Percentiles rank a stretch among this genome's conserved stretches.
Evolutionary conservation across 768 basidiomycete species (phyloP).

Genomic region (Pleurotus ostreatus): DNA sequence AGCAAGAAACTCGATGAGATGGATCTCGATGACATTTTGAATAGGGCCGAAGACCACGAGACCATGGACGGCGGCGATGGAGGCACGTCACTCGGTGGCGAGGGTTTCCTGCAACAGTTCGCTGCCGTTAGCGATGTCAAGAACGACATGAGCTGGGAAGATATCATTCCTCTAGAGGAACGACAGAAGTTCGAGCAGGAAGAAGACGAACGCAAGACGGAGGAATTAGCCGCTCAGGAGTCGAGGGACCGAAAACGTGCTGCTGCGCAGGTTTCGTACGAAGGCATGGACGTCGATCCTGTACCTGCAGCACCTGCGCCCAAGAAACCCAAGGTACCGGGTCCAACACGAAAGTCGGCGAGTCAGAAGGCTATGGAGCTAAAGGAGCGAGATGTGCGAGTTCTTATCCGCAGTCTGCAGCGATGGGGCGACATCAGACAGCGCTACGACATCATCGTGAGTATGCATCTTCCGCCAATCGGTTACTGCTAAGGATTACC

Average conservation of each 20-base stretch:
- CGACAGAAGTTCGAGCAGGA: slow-evolving; percentile 82
- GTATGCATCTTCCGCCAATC: slow-evolving; percentile 26
- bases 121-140: slow-evolving; percentile 97
- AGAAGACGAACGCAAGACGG: slow-evolving; percentile 68
- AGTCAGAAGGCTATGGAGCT: slow-evolving; percentile 95
- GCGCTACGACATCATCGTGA: slow-evolving; percentile 90
- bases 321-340: slow-evolving; percentile 73
- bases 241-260: slow-evolving; percentile 76
- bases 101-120: slow-evolving; percentile 93
- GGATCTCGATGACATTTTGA: slow-evolving; percentile 98
- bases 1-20: slow-evolving; percentile 97
- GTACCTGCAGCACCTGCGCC: slow-evolving; percentile 54
- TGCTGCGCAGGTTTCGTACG: slow-evolving; percentile 84
- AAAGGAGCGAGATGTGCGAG: slow-evolving; percentile 95
- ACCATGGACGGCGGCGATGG: slow-evolving; percentile 81
- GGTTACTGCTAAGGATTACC: slow-evolving; percentile 5
- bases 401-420: slow-evolving; percentile 90
- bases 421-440: slow-evolving; percentile 97
- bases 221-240: slow-evolving; percentile 67
- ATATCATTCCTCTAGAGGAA: slow-evolving; percentile 94
- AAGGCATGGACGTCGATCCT: slow-evolving; percentile 90
- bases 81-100: slow-evolving; percentile 94
- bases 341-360: slow-evolving; percentile 80
- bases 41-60: slow-evolving; percentile 95
- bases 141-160: slow-evolving; percentile 99